Conservation (phyloP, 1,284 basidiomycete genomes). For the Meira nashicola region DNA sequence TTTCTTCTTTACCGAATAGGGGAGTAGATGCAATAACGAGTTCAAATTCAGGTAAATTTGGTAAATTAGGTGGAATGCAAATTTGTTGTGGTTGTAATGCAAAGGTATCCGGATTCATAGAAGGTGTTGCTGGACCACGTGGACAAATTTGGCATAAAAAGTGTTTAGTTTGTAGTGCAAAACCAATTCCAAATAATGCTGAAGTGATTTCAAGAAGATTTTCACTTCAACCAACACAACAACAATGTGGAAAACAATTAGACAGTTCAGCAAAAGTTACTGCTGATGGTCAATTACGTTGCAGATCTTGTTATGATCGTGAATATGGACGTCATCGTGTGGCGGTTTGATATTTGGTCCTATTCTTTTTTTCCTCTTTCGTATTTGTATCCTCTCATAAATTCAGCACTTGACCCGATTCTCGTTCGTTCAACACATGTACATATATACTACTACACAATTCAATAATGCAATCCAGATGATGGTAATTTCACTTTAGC, state of each 20-base stretch:
- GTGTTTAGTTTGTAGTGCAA: constrained; percentile 30
- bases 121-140: constrained; percentile 30
- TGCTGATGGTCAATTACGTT: constrained; percentile 28
- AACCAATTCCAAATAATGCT: neutral
- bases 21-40: neutral
- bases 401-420: neutral
- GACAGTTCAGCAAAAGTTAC: constrained; percentile 39
- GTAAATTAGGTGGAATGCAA: constrained; percentile 29
- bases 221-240: neutral
- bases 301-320: constrained; percentile 31
- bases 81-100: constrained; percentile 26
- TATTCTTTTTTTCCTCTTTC: neutral
- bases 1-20: neutral
- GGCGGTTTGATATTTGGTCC: neutral
- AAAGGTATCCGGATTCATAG: constrained; percentile 27
- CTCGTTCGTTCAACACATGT: neutral
- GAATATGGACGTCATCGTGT: constrained; percentile 13
- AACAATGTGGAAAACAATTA: constrained; percentile 28
- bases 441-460: neutral
- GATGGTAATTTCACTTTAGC: no score
- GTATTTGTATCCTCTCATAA: neutral
- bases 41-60: neutral
- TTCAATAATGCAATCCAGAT: neutral
- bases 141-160: constrained; percentile 31
- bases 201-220: no score